Evolutionary conservation across 495 filamentous ascomycete genomes (phyloP), one percentile per base, ranked within the genome.

Genomic region (Annulohypoxylon bovei): DNA sequence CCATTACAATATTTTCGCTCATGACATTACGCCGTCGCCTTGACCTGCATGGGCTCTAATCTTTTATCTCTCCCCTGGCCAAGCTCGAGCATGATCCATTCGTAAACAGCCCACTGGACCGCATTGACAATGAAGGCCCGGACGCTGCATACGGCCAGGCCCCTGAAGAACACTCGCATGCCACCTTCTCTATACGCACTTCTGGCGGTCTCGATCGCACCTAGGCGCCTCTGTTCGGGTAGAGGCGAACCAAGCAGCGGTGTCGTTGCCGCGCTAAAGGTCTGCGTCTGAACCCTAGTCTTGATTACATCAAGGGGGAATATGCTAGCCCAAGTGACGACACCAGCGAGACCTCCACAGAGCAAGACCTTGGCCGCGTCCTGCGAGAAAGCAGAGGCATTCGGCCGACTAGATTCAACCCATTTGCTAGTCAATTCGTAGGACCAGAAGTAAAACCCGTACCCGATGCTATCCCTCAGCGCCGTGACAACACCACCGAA

Each of bases 371-470:
- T 90, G 16, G 88, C 66, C 4, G 90, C 84, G 28, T 88, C 82
- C 40, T 83, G 73, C 9, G 76, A 80, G 28, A 77, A 71, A 14
- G 76, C 79, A 3, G 64, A 54, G 32, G 22, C 28, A 30, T 30
- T 62, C 55, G 35, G 70, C n/a, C 65, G 56, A 54, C 22, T 73
- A 44, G 60, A 70, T 44, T 79, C 76, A 72, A 91, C 75, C 56
- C 82, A 80, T 18, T 86, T 84, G 56, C 88, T 91, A 67, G 81
- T 86, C 37, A 91, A 80, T 78, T 97, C 92, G 73, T 97, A 98
- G 12, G 89, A 88, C 89, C 90, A 93, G 78, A 97, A 97, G 76
- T 97, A 97, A 75, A 97, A 97, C 3, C 94, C 94, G 77, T 96
- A 97, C 18, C 94, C 94, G 62, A 97, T 86, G 61, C 89, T 88